Evolutionary conservation across 2,329 filamentous ascomycete species (phyloP).

Genomic region (Alternaria rosae): DNA sequence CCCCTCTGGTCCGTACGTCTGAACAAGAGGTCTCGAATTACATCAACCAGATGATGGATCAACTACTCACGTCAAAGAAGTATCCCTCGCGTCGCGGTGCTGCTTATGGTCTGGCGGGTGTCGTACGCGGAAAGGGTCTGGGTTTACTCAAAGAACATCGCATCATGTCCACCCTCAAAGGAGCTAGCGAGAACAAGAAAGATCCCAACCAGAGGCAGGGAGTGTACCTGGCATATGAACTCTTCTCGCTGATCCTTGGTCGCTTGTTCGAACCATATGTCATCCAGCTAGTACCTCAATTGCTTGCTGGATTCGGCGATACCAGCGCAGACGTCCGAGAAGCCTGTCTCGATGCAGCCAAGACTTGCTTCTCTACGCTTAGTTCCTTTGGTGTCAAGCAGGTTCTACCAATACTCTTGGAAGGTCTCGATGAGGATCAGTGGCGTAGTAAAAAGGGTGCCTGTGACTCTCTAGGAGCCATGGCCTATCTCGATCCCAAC

Average conservation of each 20-base stretch:
- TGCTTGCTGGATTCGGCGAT: slow-evolving; percentile 90
- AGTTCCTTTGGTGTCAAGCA: slow-evolving; percentile 97
- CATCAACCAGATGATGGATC: slow-evolving; percentile 79
- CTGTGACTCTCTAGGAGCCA: slow-evolving; percentile 93
- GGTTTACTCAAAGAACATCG: slow-evolving; percentile 82
- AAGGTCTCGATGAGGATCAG: slow-evolving; percentile 91
- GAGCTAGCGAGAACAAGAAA: slow-evolving; percentile 93
- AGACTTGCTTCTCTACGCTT: slow-evolving; percentile 89
- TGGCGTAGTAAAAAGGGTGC: slow-evolving; percentile 99
- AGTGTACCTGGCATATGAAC: slow-evolving; percentile 86
- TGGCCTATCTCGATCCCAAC: slow-evolving; percentile 97
- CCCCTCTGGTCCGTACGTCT: slow-evolving; percentile 85
- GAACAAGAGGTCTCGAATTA: slow-evolving; percentile 80
- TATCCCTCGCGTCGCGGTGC: slow-evolving; percentile 93
- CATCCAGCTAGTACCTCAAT: slow-evolving; percentile 90
- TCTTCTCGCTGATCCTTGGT: slow-evolving; percentile 85
- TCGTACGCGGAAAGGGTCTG: slow-evolving; percentile 88
- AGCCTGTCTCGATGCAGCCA: slow-evolving; percentile 89
- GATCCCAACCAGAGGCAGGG: slow-evolving; percentile 88
- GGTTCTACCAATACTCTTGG: slow-evolving; percentile 87
- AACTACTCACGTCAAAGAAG: slow-evolving; percentile 84
- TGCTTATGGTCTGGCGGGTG: slow-evolving; percentile 90
- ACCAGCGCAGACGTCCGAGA: slow-evolving; percentile 87
- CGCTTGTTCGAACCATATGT: slow-evolving; percentile 95
- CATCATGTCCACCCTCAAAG: slow-evolving; percentile 80